Evolutionary conservation across 768 basidiomycete species (phyloP).

Genomic region (Boletus subcaerulescens): DNA sequence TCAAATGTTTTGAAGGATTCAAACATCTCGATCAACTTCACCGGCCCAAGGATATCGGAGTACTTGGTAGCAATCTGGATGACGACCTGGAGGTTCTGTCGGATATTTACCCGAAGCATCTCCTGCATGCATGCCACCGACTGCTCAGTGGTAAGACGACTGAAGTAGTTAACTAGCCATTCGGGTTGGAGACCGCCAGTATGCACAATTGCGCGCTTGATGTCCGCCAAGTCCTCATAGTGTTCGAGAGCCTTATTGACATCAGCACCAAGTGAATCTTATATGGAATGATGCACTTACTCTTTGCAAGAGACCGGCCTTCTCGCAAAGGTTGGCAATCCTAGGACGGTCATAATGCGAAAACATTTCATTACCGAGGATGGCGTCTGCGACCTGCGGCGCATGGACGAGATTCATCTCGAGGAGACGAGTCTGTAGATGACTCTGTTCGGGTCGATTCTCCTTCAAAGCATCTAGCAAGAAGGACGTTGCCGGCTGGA

Average conservation of each 20-base stretch:
- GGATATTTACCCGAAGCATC: constrained; percentile 95
- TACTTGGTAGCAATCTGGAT: constrained; percentile 99
- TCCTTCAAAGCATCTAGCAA: constrained; percentile 96
- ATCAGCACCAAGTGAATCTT: constrained; percentile 4
- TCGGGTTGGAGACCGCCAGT: constrained; percentile 81
- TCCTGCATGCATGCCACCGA: constrained; percentile 95
- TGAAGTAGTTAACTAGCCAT: constrained; percentile 98
- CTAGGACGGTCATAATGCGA: constrained; percentile 93
- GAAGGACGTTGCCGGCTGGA: constrained; percentile 98
- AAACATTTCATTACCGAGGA: constrained; percentile 99
- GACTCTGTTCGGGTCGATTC: constrained; percentile 95
- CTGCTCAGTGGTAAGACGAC: constrained; percentile 93
- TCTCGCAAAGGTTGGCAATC: constrained; percentile 97
- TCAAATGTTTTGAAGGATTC: constrained; percentile 98
- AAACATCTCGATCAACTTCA: constrained; percentile 98
- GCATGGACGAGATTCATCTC: constrained; percentile 99
- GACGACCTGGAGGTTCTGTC: constrained; percentile 94
- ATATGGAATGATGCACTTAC: constrained; percentile 43
- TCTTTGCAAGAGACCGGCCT: constrained; percentile 92
- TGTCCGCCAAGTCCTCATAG: constrained; percentile 97
- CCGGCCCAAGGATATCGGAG: constrained; percentile 94
- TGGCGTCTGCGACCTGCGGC: constrained; percentile 98
- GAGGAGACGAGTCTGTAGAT: constrained; percentile 90
- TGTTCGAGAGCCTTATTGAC: constrained; percentile 88
- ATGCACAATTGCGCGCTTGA: constrained; percentile 97